Base-by-base conservation (phyloP, 2,329 filamentous ascomycete genomes). In the Byssochlamys sp. region DNA sequence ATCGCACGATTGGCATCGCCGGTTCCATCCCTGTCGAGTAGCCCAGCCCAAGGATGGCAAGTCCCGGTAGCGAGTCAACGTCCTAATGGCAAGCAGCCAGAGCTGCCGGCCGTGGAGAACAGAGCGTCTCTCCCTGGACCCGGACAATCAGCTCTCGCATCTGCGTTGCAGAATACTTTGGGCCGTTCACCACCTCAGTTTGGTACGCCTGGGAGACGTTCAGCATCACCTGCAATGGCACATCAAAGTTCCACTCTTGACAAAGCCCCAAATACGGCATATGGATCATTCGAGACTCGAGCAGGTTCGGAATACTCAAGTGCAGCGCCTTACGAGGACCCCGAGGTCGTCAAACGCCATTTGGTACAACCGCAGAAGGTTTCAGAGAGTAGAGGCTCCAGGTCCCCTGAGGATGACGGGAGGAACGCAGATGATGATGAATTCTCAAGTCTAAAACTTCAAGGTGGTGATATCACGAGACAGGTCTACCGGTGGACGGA, bases 401-500 rank as follows among this genome's bases (percentile, higher is more conserved):
- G 61, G 60, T 62, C 60, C 57, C 68, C 67, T 4, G 39, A 14
- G n/a, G 39, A 45, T 7, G 39, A 7, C 33, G 69, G 67, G 31
- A 65, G 69, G 63, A 67, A 74, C 66, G 65, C 75, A 14, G 81
- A 84, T 60, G 84, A 87, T 4, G 89, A 94, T 59, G 90, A 95
- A 67, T 99, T 99, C 71, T 96, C 91, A 29, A 97, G 94, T 74
- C 75, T 99, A 70, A 86, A 87, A 69, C 78, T 99, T 52, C 95
- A 97, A 71, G 94, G 94, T 59, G 94, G 94, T 62, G 94, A 99
- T 71, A 88, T 96, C 58, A 96, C 92, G 26, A 82, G 94, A 60
- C 90, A 92, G 56, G 95, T 99, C 66, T 99, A 99, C 78, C 87
- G 90, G 65, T 99, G 95, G 90, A 90, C 91, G 4, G 91, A 97